phyloP scores from a whole-genome alignment of 495 filamentous ascomycete genomes.

The Podospora comata region DNA sequence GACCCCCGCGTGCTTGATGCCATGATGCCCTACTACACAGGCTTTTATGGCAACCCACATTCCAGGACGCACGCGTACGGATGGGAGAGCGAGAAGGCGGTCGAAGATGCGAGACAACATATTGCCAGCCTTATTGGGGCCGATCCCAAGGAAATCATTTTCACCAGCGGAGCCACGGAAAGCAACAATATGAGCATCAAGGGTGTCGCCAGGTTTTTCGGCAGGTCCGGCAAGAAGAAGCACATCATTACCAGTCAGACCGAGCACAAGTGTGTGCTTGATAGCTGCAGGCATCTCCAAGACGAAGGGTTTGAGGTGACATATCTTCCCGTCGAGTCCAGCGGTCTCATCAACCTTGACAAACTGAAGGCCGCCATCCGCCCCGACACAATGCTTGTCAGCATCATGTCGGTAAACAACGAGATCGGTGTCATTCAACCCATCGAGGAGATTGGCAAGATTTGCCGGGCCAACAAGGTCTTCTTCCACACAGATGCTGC shows the following conservation, averaged over 20 bases:
- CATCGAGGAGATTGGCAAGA: slow-evolving; percentile 83
- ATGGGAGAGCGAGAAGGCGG: slow-evolving; percentile 94
- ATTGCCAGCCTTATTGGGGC: slow-evolving; percentile 87
- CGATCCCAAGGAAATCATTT: slow-evolving; percentile 96
- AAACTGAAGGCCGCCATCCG: slow-evolving; percentile 87
- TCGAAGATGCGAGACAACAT: slow-evolving; percentile 79
- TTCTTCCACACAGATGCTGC: slow-evolving; percentile 99
- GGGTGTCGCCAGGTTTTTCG: slow-evolving; percentile 93
- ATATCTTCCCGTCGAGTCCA: slow-evolving; percentile 84
- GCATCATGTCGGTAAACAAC: slow-evolving; percentile 99
- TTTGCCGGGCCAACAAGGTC: slow-evolving; percentile 86
- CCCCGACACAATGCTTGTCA: slow-evolving; percentile 86
- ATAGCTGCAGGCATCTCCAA: slow-evolving; percentile 93
- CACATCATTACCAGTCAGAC: slow-evolving; percentile 97
- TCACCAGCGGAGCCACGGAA: slow-evolving; percentile 96
- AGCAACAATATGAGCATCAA: slow-evolving; percentile 99
- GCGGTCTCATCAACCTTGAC: slow-evolving; percentile 78
- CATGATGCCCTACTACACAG: slow-evolving; percentile 93
- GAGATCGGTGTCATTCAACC: slow-evolving; percentile 99
- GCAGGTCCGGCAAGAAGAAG: slow-evolving; percentile 89
- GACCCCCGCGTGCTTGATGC: slow-evolving; percentile 93
- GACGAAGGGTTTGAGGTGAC: slow-evolving; percentile 96
- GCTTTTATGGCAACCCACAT: slow-evolving; percentile 94
- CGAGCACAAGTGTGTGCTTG: slow-evolving; percentile 97
- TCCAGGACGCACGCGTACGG: slow-evolving; percentile 97